Evolutionary conservation across 176 grass and related monocot species (phyloP), one percentile per base, ranked within the genome.

Genomic region (Oryza glumipatula): DNA sequence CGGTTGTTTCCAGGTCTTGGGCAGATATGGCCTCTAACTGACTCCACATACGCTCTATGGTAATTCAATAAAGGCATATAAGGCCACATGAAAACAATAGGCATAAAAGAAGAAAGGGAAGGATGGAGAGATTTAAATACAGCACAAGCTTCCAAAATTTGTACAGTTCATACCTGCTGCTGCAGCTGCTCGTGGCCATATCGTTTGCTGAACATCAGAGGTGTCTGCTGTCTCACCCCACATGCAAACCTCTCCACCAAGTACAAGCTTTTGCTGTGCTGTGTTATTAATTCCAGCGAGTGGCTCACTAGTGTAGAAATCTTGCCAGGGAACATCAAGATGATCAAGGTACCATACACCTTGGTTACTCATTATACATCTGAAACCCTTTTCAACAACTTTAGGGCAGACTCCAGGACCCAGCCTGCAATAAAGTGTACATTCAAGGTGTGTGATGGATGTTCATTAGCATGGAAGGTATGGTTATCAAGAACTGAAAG

Each of bases 341-440:
- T 98, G 96, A 85, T 98, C 93, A 65, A 98, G 93, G 80, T 98
- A 98, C 93, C 93, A 98, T 46, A 95, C 91, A 21, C 93, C 96
- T 90, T 95, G 93, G 73, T 98, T 98, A 45, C 96, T 98, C 86
- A 98, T 87, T 83, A 98, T 98, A 80, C 96, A 98, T 87, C 89
- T 95, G 71, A 95, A 92, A 75, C 96, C 96, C 77, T 92, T 92
- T 28, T 80, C 93, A 36, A 98, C 93, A 81, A 86, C 93, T 84
- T 95, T 80, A 54, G 96, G 96, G 61, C 93, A 98, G 46, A 98
- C 96, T 77, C 96, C 96, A 78, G 93, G 93, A 48, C 96, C 96
- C 71, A 92, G 74, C 96, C 96, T 94, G 81, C 56, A 76, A 83
- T 56, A 56, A 65, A 65, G 45, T 32, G 66, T 76, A 67, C 13